These are phyloP conservation scores for Arctostaphylos glauca DNA, from an alignment of 148 eudicot species.

Conservation along the genomic window DNA sequence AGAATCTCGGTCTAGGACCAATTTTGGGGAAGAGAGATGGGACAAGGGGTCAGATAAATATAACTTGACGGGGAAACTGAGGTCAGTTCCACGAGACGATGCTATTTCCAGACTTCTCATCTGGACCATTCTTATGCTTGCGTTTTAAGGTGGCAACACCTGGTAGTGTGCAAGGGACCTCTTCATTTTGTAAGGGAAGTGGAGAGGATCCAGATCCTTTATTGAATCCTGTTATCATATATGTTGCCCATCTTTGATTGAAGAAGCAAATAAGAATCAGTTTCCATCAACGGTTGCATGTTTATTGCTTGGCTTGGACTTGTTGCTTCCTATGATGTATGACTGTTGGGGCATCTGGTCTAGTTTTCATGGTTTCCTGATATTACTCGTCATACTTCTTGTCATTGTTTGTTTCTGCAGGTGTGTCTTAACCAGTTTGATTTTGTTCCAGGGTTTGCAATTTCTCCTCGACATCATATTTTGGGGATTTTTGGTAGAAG, in stretches of 20 bases:
- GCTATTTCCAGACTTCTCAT: not conserved
- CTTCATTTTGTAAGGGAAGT: not conserved
- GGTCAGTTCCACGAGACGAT: not conserved
- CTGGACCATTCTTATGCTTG: not conserved
- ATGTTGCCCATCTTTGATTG: not conserved
- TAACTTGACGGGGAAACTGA: not conserved
- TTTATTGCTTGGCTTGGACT: not conserved
- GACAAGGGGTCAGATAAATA: not conserved
- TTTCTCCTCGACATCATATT: slow-evolving; percentile 21
- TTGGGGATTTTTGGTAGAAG: slow-evolving; percentile 20
- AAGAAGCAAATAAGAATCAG: not conserved
- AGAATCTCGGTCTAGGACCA: not conserved
- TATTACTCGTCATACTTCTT: not conserved
- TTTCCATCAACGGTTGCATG: not conserved
- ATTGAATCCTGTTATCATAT: not conserved
- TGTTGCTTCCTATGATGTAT: not conserved
- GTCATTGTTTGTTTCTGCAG: not conserved
- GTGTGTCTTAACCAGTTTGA: slow-evolving; percentile 4
- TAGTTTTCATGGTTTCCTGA: not conserved
- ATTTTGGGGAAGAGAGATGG: not conserved
- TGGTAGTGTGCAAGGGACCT: not conserved
- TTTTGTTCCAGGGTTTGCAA: slow-evolving; percentile 23
- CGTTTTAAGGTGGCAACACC: not conserved
- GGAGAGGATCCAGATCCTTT: not conserved
- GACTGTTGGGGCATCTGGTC: not conserved